Base-by-base conservation (phyloP, 75 land plant genomes). In the Larix kaempferi region DNA sequence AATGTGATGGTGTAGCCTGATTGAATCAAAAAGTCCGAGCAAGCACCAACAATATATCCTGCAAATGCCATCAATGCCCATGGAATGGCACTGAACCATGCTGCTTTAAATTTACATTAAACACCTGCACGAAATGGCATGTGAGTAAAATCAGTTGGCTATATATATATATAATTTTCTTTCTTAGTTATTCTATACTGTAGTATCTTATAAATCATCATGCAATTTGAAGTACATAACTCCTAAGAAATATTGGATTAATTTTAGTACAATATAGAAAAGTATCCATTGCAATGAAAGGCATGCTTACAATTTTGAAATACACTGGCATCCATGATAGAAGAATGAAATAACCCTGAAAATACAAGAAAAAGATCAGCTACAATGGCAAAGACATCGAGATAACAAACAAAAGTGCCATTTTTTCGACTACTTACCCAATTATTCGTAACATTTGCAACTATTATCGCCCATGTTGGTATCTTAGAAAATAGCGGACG, bases 301-400 rank as follows among this genome's bases (percentile, higher is more conserved):
- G 27, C 17, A 57, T 22, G 60, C 93, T 79, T 84, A 97, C 99
- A 25, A 89, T 89, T 52, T 92, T 94, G 87, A 97, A 97, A 74
- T 97, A 97, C 44, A 95, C 90, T 23, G 99, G 98, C 99, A 97
- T 97, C 99, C 99, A 97, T 37, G 93, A 86, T 23, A 97, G 89
- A 69, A 97, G 89, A 60, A 97, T 95, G 80, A 97, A 97, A 77
- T 97, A 97, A 14, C 99, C 98, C 99, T 97, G 94, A 73, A 86
- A 75, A 80, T 37, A 6, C 76, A 44, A 61, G 21, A 78, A 82
- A 54, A 56, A 22, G 23, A 62, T 74, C 52, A 78, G 59, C 56
- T 60, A 27, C 14, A 63, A 57, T 21, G 26, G 33, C 14, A 39
- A 69, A 16, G 49, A 8, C 39, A 35, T 69, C 41, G 2, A 19